phyloP scores from a whole-genome alignment of 345 rosid genomes.

The Populus euphratica region DNA sequence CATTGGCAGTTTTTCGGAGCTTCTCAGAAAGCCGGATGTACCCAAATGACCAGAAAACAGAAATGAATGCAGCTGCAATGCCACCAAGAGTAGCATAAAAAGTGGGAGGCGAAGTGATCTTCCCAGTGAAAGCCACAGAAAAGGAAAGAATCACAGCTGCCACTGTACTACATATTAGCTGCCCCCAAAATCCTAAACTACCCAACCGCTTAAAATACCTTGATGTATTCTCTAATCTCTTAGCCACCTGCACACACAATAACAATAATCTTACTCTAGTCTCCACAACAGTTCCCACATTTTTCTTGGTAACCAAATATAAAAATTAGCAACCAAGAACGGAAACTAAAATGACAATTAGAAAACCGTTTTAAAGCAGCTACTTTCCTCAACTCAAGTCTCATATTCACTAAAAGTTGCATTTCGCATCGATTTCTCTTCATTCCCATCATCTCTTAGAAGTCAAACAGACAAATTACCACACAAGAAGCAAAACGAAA shows the following conservation, averaged over 20 bases:
- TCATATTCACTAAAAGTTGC: not conserved
- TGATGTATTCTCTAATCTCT: slow-evolving; percentile 89
- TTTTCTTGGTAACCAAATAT: not conserved
- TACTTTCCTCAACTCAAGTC: not conserved
- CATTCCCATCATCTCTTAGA: not conserved
- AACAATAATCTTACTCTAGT: not conserved
- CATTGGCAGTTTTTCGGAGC: slow-evolving; percentile 65
- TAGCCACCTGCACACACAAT: slow-evolving; percentile 59
- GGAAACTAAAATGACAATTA: not conserved
- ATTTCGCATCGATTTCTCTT: not conserved
- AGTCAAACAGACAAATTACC: not conserved
- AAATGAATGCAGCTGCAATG: slow-evolving; percentile 82
- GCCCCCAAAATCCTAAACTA: slow-evolving; percentile 91
- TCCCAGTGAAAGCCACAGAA: slow-evolving; percentile 73
- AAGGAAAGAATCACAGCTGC: slow-evolving; percentile 89
- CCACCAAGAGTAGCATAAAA: slow-evolving; percentile 90
- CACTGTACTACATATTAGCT: slow-evolving; percentile 76
- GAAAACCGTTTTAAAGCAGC: not conserved
- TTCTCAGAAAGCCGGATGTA: slow-evolving; percentile 84
- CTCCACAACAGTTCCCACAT: not conserved
- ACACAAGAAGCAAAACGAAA: not conserved
- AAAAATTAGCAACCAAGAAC: not conserved
- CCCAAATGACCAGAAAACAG: slow-evolving; percentile 94
- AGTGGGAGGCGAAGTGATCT: slow-evolving; percentile 70
- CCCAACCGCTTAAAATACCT: slow-evolving; percentile 89